These are phyloP conservation scores for Polysphondylium violaceum DNA, from an alignment of 78 protist species.

Conservation along the genomic window DNA sequence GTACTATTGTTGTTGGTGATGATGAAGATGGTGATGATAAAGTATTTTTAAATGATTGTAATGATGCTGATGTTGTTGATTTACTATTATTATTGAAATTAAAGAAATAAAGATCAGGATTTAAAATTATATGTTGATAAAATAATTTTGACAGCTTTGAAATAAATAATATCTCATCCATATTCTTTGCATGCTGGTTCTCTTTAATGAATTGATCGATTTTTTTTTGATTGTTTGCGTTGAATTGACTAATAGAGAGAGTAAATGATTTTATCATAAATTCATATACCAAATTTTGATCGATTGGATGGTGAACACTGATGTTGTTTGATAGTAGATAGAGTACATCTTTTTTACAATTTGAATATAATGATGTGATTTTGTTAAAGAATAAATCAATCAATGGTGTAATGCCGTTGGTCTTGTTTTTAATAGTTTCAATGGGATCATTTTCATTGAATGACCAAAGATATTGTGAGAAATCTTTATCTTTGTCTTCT, in stretches of 20 bases:
- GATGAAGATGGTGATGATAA: constrained; percentile 7
- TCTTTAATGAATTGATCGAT: background rate
- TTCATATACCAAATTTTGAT: constrained; percentile 43
- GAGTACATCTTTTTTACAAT: constrained; percentile 16
- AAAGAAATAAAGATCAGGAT: constrained; percentile 35
- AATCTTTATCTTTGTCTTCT: constrained; percentile 37
- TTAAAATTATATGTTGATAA: constrained; percentile 33
- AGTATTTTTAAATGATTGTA: background rate
- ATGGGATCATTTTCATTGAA: constrained; percentile 57
- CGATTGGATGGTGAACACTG: background rate
- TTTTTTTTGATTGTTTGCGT: constrained; percentile 10
- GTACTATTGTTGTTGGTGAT: background rate
- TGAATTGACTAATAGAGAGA: constrained; percentile 24
- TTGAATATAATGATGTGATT: constrained; percentile 8
- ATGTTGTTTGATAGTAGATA: constrained; percentile 14
- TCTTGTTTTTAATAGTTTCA: constrained; percentile 55
- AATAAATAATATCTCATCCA: constrained; percentile 43
- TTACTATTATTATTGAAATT: background rate
- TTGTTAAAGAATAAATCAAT: constrained; percentile 16
- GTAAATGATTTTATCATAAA: constrained; percentile 48
- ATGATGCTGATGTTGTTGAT: constrained; percentile 10
- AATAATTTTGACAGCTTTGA: constrained; percentile 53
- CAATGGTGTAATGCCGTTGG: constrained; percentile 68
- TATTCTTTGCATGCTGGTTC: background rate
- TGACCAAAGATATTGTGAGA: constrained; percentile 29